phyloP scores from a whole-genome alignment of 352 stramenopile genomes.

The Phytophthora boehmeriae region DNA sequence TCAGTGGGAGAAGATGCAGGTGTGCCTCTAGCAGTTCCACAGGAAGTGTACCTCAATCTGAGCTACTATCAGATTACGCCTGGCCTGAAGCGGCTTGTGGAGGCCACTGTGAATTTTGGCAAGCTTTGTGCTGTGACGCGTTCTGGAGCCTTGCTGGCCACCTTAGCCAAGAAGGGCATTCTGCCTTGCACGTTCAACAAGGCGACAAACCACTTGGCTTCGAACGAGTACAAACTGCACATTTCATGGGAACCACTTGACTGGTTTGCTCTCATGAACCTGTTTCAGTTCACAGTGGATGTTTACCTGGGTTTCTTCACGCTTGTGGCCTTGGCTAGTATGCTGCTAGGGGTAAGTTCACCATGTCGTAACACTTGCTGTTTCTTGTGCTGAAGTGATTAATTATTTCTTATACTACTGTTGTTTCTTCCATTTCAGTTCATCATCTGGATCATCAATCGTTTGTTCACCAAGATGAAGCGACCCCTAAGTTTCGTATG shows the following conservation, averaged over 20 bases:
- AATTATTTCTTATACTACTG: constrained; percentile 2
- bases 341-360: constrained; percentile 82
- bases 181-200: constrained; percentile 64
- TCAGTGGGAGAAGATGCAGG: constrained; percentile 52
- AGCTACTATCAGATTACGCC: constrained; percentile 81
- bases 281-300: constrained; percentile 94
- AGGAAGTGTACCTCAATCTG: constrained; percentile 77
- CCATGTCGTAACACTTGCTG: background rate
- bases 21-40: constrained; percentile 55
- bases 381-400: background rate
- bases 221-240: constrained; percentile 84
- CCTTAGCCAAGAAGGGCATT: constrained; percentile 76
- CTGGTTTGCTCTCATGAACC: constrained; percentile 96
- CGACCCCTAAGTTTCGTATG: constrained; percentile 94
- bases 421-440: constrained; percentile 37
- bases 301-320: constrained; percentile 96
- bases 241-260: constrained; percentile 89
- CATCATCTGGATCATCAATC: constrained; percentile 94
- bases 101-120: constrained; percentile 73
- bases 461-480: constrained; percentile 95
- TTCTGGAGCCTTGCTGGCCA: constrained; percentile 60
- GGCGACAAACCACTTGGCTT: constrained; percentile 68
- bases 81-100: constrained; percentile 66
- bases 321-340: constrained; percentile 88
- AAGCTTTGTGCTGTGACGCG: constrained; percentile 74